Evolutionary conservation across 345 rosid species (phyloP).

Genomic region (Tarenaya hassleriana): DNA sequence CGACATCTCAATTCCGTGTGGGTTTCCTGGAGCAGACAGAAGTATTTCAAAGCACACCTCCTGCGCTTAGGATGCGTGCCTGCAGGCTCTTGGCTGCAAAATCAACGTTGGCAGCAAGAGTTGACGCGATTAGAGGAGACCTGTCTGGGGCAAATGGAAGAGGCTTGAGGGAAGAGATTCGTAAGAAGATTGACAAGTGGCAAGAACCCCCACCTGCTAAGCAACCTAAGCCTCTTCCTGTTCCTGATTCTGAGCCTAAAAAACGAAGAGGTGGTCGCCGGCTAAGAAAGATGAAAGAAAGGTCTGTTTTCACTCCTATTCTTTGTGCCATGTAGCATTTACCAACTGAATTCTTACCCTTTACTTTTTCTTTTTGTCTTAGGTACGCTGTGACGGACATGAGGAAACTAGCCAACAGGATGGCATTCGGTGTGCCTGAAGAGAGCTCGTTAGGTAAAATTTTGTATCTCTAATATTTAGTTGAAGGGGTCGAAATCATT

Average conservation of each 20-base stretch:
- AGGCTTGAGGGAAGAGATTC: conserved; percentile 55
- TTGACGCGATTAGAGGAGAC: conserved; percentile 81
- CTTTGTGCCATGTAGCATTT: conserved; percentile 1
- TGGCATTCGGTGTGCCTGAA: conserved; percentile 94
- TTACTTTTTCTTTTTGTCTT: conserved; percentile 10
- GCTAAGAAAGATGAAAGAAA: conserved; percentile 91
- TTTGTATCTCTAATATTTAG: background rate
- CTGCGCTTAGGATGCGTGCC: conserved; percentile 63
- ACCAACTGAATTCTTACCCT: background rate
- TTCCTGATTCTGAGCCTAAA: conserved; percentile 98
- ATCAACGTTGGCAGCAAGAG: conserved; percentile 77
- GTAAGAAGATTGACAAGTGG: conserved; percentile 93
- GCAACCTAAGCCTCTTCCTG: conserved; percentile 96
- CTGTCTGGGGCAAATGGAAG: conserved; percentile 73
- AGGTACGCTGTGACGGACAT: conserved; percentile 95
- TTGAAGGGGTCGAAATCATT: background rate
- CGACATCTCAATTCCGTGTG: conserved; percentile 71
- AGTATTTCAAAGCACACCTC: conserved; percentile 80
- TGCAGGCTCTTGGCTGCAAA: conserved; percentile 82
- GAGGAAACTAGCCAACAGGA: conserved; percentile 96
- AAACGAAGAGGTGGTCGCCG: conserved; percentile 97
- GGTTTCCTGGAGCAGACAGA: conserved; percentile 90
- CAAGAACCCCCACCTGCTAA: conserved; percentile 98
- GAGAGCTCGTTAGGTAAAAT: conserved; percentile 83
- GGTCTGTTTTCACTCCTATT: conserved; percentile 34